Evolutionary conservation across 148 eudicot species (phyloP).

Genomic region (Pharnaceum exiguum): DNA sequence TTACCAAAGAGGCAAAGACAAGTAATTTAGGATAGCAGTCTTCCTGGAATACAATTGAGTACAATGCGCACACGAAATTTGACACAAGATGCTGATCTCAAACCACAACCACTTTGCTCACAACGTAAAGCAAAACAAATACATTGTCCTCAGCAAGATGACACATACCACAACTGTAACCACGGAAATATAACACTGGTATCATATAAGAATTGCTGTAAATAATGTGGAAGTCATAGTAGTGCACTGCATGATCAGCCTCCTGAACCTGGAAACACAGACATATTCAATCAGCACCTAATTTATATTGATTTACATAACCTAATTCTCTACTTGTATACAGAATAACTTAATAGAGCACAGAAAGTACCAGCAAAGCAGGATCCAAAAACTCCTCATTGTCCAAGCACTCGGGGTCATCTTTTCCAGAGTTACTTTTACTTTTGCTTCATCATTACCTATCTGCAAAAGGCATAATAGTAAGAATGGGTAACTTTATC

Average conservation of each 20-base stretch:
- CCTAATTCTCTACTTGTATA: background rate
- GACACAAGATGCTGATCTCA: no score
- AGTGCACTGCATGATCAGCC: constrained; percentile 38
- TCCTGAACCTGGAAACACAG: constrained; percentile 35
- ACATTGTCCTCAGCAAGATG: no score
- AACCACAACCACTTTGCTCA: no score
- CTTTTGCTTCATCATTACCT: constrained; percentile 20
- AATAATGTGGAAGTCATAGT: constrained; percentile 78
- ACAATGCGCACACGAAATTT: no score
- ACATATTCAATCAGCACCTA: constrained; percentile 3
- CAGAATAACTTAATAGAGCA: constrained; percentile 1
- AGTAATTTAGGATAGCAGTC: background rate
- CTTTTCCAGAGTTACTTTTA: constrained; percentile 19
- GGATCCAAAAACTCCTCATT: constrained; percentile 38
- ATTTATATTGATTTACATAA: background rate
- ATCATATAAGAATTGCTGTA: constrained; percentile 81
- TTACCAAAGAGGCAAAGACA: background rate
- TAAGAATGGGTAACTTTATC: no score
- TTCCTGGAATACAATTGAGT: no score
- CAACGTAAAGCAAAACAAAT: no score
- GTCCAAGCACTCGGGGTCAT: constrained; percentile 29
- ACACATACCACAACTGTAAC: constrained; percentile 53
- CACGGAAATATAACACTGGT: constrained; percentile 84
- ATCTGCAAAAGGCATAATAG: constrained; percentile 29
- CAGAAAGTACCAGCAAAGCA: constrained; percentile 48